Evolutionary conservation across 257 asterid genomes (phyloP).

Genomic region (Fraxinus americana): DNA sequence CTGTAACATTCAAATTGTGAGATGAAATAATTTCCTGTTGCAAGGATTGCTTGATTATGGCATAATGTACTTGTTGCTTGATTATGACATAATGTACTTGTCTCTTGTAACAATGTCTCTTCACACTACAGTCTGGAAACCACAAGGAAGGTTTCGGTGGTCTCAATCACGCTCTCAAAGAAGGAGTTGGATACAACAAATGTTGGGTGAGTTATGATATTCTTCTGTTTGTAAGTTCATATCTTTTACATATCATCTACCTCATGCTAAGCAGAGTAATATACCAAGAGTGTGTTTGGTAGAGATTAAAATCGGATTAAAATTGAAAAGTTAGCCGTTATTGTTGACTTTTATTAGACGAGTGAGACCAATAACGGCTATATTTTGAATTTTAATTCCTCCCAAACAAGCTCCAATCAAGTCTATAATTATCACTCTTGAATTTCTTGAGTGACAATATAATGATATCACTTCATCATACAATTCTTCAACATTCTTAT

Average conservation of each 20-base stretch:
- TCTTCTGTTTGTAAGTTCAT: constrained; percentile 31
- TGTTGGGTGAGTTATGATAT: constrained; percentile 70
- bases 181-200: constrained; percentile 64
- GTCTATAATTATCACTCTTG: neutral
- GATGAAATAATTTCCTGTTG: constrained; percentile 1
- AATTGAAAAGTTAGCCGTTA: too few species aligned
- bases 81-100: neutral
- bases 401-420: too few species aligned
- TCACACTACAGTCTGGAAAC: constrained; percentile 69
- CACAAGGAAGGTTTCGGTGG: constrained; percentile 91
- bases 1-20: neutral
- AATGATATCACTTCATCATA: neutral
- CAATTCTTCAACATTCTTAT: neutral
- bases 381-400: too few species aligned
- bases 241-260: neutral
- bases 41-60: neutral
- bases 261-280: neutral
- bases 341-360: too few species aligned
- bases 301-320: too few species aligned
- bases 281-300: too few species aligned
- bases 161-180: constrained; percentile 80
- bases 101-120: neutral
- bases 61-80: neutral
- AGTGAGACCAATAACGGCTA: too few species aligned
- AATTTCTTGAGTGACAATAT: neutral